Evolutionary conservation across 2,329 filamentous ascomycete genomes (phyloP).

Genomic region (Endocalyx cinctus): DNA sequence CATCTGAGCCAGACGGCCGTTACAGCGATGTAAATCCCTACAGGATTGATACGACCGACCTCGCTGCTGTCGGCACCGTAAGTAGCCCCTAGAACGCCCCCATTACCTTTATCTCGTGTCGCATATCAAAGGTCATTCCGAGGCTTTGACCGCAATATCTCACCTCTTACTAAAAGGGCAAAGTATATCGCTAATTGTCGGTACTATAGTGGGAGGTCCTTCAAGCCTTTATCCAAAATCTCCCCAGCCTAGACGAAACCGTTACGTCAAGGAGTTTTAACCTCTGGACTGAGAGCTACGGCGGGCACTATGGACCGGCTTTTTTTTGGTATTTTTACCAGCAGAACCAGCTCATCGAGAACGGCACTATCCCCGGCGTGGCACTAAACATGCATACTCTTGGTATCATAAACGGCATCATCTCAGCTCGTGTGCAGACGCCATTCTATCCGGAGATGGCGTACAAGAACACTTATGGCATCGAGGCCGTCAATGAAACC

Average conservation of each 20-base stretch:
- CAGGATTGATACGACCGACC: conserved; percentile 20
- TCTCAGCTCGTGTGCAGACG: conserved; percentile 46
- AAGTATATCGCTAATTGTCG: too few species aligned
- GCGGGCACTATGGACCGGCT: conserved; percentile 32
- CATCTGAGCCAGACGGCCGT: conserved; percentile 22
- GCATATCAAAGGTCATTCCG: too few species aligned
- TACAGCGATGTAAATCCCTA: conserved; percentile 23
- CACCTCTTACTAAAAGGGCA: too few species aligned
- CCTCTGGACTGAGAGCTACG: conserved; percentile 53
- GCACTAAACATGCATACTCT: conserved; percentile 50
- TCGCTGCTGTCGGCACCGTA: conserved; percentile 23
- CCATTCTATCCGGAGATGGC: conserved; percentile 35
- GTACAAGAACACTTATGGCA: conserved; percentile 40
- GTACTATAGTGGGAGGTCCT: conserved; percentile 27
- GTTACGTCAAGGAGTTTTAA: conserved; percentile 51
- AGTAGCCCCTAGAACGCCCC: too few species aligned
- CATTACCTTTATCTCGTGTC: too few species aligned
- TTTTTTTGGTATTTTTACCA: conserved; percentile 56
- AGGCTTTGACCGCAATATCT: too few species aligned
- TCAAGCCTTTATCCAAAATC: conserved; percentile 21
- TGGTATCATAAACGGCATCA: conserved; percentile 53
- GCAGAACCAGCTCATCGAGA: conserved; percentile 50
- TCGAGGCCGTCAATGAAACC: conserved; percentile 47
- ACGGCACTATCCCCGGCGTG: conserved; percentile 42
- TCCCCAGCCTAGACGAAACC: conserved; percentile 35